A percentile compares a stretch with the other conserved stretches of the same genome.
Conservation (phyloP, 805 yeast species). For the Candida bentonensis region DNA sequence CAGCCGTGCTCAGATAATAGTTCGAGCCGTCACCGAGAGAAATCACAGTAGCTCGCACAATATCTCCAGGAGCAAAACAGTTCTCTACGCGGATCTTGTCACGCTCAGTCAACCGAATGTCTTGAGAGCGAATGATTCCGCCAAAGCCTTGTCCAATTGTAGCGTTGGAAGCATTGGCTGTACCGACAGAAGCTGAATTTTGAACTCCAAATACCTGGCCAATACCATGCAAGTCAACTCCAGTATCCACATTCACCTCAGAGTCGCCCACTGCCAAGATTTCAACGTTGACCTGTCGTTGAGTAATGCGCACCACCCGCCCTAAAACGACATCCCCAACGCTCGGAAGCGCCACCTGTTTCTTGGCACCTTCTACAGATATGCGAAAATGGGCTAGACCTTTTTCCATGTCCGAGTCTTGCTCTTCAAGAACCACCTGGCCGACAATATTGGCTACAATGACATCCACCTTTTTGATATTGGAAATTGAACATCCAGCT, state of each 20-base stretch:
- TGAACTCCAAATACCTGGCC: background rate
- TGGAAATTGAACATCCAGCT: constrained; percentile 42
- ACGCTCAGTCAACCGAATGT: constrained; percentile 79
- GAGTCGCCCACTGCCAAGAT: constrained; percentile 54
- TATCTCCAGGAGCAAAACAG: constrained; percentile 82
- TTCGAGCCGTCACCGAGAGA: constrained; percentile 90
- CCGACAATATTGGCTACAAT: constrained; percentile 10
- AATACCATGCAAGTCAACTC: constrained; percentile 45
- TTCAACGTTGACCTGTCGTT: constrained; percentile 65
- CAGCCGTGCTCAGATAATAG: constrained; percentile 79
- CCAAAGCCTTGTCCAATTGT: constrained; percentile 66
- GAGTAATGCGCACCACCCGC: constrained; percentile 50
- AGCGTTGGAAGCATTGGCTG: constrained; percentile 15
- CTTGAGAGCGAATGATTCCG: constrained; percentile 76
- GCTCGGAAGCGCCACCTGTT: constrained; percentile 37
- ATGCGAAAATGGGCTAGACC: background rate
- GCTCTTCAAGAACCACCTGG: background rate
- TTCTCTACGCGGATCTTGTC: constrained; percentile 71
- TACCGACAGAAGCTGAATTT: constrained; percentile 15
- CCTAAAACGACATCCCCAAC: constrained; percentile 78
- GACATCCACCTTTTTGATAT: constrained; percentile 18
- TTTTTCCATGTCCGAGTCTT: background rate
- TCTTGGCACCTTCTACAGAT: background rate
- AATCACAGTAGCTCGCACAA: constrained; percentile 65
- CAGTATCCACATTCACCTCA: constrained; percentile 42